phyloP scores from a whole-genome alignment of 352 stramenopile genomes.

The Phytophthora quininea region DNA sequence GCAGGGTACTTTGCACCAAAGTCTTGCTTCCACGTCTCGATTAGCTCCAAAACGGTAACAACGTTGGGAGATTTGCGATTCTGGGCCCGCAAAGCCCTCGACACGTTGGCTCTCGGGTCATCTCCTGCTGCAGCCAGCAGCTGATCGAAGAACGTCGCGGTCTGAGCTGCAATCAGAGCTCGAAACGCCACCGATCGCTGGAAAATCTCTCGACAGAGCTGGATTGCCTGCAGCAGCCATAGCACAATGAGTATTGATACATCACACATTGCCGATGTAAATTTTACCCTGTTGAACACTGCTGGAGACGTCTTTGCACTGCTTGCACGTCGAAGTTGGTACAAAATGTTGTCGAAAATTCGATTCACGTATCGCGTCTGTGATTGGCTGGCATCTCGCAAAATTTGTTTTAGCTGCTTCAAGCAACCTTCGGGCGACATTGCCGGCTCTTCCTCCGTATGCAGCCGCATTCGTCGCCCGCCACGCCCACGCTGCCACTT shows the following conservation, averaged over 20 bases:
- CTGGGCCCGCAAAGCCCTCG: constrained; percentile 22
- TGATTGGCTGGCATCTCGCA: constrained; percentile 31
- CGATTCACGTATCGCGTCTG: constrained; percentile 37
- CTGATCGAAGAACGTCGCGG: constrained; percentile 49
- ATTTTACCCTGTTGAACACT: constrained; percentile 28
- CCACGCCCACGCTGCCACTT: constrained; percentile 14
- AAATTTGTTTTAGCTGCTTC: constrained; percentile 37
- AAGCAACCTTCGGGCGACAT: constrained; percentile 19
- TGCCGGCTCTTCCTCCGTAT: background rate
- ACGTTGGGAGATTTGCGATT: constrained; percentile 32
- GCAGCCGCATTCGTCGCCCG: no score
- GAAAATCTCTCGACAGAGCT: constrained; percentile 63
- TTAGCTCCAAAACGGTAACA: constrained; percentile 42
- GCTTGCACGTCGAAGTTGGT: constrained; percentile 26
- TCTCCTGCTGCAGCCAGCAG: constrained; percentile 55
- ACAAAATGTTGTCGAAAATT: constrained; percentile 24
- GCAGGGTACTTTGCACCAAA: constrained; percentile 67
- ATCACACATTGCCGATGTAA: background rate
- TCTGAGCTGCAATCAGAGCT: constrained; percentile 45
- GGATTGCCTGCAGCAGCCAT: constrained; percentile 27
- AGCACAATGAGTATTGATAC: background rate
- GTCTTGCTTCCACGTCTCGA: constrained; percentile 67
- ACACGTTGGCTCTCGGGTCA: constrained; percentile 33
- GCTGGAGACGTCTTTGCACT: constrained; percentile 9
- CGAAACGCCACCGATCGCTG: constrained; percentile 59